Evolutionary conservation across 2,329 filamentous ascomycete genomes (phyloP), one percentile per base, ranked within the genome.

Genomic region (Aspergillus arachidicola): DNA sequence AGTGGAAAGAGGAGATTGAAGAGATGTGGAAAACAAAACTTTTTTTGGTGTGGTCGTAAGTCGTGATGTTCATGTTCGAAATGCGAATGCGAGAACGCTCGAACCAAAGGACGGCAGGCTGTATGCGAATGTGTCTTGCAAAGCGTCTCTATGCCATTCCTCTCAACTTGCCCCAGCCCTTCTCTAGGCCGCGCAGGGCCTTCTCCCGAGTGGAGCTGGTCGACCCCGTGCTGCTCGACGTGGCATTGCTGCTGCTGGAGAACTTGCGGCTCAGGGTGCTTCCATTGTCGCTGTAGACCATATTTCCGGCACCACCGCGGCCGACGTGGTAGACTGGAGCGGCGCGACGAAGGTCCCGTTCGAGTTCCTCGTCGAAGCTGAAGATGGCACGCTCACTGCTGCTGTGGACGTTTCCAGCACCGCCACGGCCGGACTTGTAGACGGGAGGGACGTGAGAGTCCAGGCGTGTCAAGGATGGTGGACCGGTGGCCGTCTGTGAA

Each of bases 341-440:
- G 54, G 83, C 80, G 41, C 84, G 80, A 61, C 83, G 81, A 66
- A 85, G 79, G 64, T 87, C 84, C 62, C 83, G 83, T 68, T 86
- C 82, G 58, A 89, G 82, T 71, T 89, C 87, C 78, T 89, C 87
- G 74, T 89, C 87, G 77, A 89, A 89, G 76, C 83, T 85, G 82
- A 89, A 89, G 74, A 89, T 88, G 72, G 85, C 82, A 46, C 85
- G 82, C 69, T 89, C 84, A 64, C 76, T 78, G 72, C 78, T 79
- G 70, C 71, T 76, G 78, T 84, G 81, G 66, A 86, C 78, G 72
- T 87, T 87, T 66, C 85, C 85, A 19, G 83, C 83, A 51, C 85
- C 85, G 60, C 85, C 85, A 56, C 85, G 83, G 62, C 85, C 85
- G 41, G 81, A 78, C 34, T 70, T 78, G 75, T 78, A 81, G 57